Evolutionary conservation across 768 basidiomycete genomes (phyloP).

Genomic region (Chalciporus sphaerocephalus): DNA sequence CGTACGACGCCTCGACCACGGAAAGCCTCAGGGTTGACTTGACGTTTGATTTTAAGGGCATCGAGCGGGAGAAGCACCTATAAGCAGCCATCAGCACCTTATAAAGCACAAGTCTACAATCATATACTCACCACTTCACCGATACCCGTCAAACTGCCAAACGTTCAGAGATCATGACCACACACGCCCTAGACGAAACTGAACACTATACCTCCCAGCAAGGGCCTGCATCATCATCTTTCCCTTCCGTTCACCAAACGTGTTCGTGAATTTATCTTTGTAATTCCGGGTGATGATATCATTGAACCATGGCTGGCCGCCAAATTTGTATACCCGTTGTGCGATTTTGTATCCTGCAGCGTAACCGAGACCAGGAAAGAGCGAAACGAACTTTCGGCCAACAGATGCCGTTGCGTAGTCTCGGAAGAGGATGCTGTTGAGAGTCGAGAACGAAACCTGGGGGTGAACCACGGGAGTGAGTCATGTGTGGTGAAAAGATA

Average conservation of each 20-base stretch:
- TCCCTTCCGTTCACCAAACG: slow-evolving; percentile 91
- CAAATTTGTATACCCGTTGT: slow-evolving; percentile 96
- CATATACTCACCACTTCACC: slow-evolving; percentile 84
- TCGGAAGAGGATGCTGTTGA: slow-evolving; percentile 83
- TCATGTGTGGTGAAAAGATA: neutral
- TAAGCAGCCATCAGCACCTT: neutral
- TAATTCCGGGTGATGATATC: slow-evolving; percentile 83
- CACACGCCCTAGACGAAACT: no score
- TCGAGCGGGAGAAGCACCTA: slow-evolving; percentile 93
- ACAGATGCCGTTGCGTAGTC: slow-evolving; percentile 70
- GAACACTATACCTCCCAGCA: slow-evolving; percentile 72
- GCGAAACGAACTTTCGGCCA: slow-evolving; percentile 68
- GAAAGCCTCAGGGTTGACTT: slow-evolving; percentile 98
- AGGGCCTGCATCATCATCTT: slow-evolving; percentile 94
- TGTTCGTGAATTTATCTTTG: slow-evolving; percentile 73
- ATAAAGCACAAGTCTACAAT: neutral
- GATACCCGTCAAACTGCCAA: slow-evolving; percentile 64
- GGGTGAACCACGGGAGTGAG: neutral
- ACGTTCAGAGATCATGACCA: neutral
- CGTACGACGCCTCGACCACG: slow-evolving; percentile 87
- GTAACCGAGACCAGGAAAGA: slow-evolving; percentile 98
- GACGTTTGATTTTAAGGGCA: slow-evolving; percentile 96
- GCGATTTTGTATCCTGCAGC: slow-evolving; percentile 97
- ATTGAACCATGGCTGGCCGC: slow-evolving; percentile 97
- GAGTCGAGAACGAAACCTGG: slow-evolving; percentile 58